phyloP scores from a whole-genome alignment of 2,329 filamentous ascomycete genomes.

The Aspergillus transmontanensis region DNA sequence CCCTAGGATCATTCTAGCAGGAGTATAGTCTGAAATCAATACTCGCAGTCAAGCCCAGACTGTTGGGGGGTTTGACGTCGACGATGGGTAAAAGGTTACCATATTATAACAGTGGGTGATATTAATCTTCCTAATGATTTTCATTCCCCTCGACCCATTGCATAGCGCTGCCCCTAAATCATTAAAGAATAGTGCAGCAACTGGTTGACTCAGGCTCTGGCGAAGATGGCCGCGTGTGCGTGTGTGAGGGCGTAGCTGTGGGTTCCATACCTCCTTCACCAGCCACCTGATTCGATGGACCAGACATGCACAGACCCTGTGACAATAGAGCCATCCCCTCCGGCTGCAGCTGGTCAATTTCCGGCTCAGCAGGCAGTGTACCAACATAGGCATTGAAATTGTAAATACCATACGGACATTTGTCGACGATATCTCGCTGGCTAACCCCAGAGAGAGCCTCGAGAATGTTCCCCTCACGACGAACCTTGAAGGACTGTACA shows the following conservation, averaged over 20 bases:
- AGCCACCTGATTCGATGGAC: background rate
- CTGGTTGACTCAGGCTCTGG: background rate
- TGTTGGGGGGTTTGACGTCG: no score
- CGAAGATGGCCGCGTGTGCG: background rate
- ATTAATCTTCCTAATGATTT: no score
- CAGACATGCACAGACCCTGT: background rate
- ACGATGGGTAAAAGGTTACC: no score
- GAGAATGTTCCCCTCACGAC: conserved; percentile 44
- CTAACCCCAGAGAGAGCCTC: conserved; percentile 47
- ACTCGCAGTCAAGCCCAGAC: no score
- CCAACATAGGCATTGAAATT: conserved; percentile 56
- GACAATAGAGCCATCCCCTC: background rate
- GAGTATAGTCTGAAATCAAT: no score
- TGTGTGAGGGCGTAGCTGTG: background rate
- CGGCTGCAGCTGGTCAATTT: background rate
- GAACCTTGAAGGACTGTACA: conserved; percentile 50
- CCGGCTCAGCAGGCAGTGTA: background rate
- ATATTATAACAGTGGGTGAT: no score
- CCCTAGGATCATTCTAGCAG: no score
- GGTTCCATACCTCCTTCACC: background rate
- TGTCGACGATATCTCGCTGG: conserved; percentile 51
- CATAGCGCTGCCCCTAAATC: rapidly evolving
- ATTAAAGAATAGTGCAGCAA: background rate
- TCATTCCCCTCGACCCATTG: no score
- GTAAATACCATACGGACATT: conserved; percentile 56